Evolutionary conservation across 2,329 filamentous ascomycete species (phyloP).

Genomic region (Fusarium cyanostomum): DNA sequence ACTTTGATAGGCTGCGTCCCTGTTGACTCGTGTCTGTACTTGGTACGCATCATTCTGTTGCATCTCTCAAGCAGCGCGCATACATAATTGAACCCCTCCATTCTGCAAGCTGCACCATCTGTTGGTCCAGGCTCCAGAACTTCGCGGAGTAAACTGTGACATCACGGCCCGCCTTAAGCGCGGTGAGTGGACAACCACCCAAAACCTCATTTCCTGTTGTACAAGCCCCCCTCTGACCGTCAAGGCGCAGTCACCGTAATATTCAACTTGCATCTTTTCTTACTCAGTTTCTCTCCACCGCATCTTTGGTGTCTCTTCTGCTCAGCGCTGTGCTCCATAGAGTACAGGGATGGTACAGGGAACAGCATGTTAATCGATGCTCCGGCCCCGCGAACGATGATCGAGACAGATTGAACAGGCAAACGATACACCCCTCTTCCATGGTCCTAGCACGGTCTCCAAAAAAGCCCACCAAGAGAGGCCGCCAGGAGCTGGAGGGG

Average conservation of each 20-base stretch:
- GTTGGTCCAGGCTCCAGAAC: constrained; percentile 25
- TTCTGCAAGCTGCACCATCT: constrained; percentile 12
- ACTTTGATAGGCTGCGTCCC: constrained; percentile 11
- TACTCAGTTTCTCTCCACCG: constrained; percentile 11
- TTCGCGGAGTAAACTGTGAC: constrained; percentile 18
- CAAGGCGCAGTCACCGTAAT: constrained; percentile 11
- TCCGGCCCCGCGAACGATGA: constrained; percentile 28
- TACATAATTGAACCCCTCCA: not conserved
- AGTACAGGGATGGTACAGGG: constrained; percentile 33
- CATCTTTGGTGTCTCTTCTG: constrained; percentile 8
- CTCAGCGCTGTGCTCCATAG: constrained; percentile 19
- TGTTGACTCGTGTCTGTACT: not conserved
- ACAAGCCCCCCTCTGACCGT: constrained; percentile 1
- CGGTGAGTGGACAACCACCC: not conserved
- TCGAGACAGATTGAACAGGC: constrained; percentile 16
- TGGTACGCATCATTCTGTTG: constrained; percentile 7
- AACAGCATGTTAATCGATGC: constrained; percentile 30
- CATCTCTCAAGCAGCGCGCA: not conserved
- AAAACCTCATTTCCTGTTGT: not conserved
- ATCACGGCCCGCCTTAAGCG: constrained; percentile 15
- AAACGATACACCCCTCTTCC: constrained; percentile 22
- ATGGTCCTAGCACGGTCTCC: constrained; percentile 15
- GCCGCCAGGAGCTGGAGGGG: constrained; percentile 3
- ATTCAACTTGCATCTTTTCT: constrained; percentile 6
- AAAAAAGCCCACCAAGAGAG: constrained; percentile 2